A percentile compares a stretch with the other conserved stretches of the same genome.
These are phyloP conservation scores for Aspergillus nidulans DNA, from an alignment of 495 filamentous ascomycete genomes.

Conservation along the genomic window DNA sequence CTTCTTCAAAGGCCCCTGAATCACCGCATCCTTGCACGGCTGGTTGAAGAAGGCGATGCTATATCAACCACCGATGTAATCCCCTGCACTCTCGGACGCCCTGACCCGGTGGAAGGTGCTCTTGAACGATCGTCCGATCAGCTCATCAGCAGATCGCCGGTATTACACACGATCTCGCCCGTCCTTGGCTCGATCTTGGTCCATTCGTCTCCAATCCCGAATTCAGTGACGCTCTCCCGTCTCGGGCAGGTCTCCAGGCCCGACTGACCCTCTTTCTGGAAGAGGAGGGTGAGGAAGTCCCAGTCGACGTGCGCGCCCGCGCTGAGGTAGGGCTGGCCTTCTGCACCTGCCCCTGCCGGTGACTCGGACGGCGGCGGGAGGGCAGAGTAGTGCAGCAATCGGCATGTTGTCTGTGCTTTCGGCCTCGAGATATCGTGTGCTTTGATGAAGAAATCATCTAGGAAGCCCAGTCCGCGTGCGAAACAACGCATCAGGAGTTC, in stretches of 20 bases:
- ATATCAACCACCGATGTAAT: slow-evolving; percentile 56
- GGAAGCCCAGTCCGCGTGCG: slow-evolving; percentile 53
- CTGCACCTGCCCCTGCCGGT: slow-evolving; percentile 20
- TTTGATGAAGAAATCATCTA: slow-evolving; percentile 52
- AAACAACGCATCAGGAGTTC: slow-evolving; percentile 58
- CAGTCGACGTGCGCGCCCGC: slow-evolving; percentile 64
- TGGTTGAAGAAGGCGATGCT: slow-evolving; percentile 67
- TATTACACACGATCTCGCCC: slow-evolving; percentile 63
- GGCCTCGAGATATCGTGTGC: slow-evolving; percentile 47
- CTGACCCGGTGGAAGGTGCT: slow-evolving; percentile 60
- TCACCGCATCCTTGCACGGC: slow-evolving; percentile 53
- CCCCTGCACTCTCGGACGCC: slow-evolving; percentile 48
- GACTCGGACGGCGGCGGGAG: slow-evolving; percentile 16
- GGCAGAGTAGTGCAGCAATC: slow-evolving; percentile 57
- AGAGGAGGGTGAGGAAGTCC: slow-evolving; percentile 61
- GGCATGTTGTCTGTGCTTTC: slow-evolving; percentile 52
- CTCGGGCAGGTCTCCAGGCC: slow-evolving; percentile 66
- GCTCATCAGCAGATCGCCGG: slow-evolving; percentile 64
- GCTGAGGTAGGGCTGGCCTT: slow-evolving; percentile 49
- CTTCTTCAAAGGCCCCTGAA: slow-evolving; percentile 58
- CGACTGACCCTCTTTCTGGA: slow-evolving; percentile 57
- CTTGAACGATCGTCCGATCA: slow-evolving; percentile 68
- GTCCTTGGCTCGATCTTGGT: slow-evolving; percentile 54
- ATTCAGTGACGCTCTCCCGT: slow-evolving; percentile 55
- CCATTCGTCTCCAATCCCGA: slow-evolving; percentile 57